Percentiles rank a stretch among this genome's conserved stretches.
Conservation (phyloP, 768 basidiomycete species). For the Trametes meyenii region DNA sequence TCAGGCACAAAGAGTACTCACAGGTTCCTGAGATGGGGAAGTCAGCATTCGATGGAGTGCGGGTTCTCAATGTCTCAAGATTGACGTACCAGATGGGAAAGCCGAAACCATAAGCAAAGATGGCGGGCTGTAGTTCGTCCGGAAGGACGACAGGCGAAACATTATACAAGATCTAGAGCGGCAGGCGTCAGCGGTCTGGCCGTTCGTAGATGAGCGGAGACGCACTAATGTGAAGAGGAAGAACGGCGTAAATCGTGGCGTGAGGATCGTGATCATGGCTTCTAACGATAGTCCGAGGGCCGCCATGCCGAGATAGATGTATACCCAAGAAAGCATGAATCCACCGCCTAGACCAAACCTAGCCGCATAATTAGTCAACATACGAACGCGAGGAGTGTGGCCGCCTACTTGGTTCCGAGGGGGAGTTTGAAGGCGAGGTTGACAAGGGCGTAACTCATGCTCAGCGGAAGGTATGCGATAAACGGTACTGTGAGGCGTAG, state of each 20-base stretch:
- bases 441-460: conserved; percentile 46
- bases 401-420: conserved; percentile 41
- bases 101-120: conserved; percentile 37
- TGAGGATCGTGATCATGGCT: conserved; percentile 37
- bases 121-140: conserved; percentile 31
- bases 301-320: conserved; percentile 38
- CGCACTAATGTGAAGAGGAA: conserved; percentile 39
- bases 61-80: not conserved
- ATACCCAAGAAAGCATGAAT: conserved; percentile 36
- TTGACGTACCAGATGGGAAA: conserved; percentile 37
- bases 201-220: not conserved
- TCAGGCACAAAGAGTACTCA: conserved; percentile 11
- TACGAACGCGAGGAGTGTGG: not conserved
- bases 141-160: conserved; percentile 36
- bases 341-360: conserved; percentile 28
- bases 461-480: conserved; percentile 40
- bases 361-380: not conserved
- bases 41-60: not conserved
- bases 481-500: conserved; percentile 41
- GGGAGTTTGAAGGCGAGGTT: conserved; percentile 46
- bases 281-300: conserved; percentile 40
- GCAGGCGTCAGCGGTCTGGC: not conserved
- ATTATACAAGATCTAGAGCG: conserved; percentile 35
- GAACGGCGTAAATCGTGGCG: conserved; percentile 36
- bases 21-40: conserved; percentile 21